A percentile compares a stretch with the other conserved stretches of the same genome.
Conservation (phyloP, 345 rosid genomes). For the Citrus cavaleriei region DNA sequence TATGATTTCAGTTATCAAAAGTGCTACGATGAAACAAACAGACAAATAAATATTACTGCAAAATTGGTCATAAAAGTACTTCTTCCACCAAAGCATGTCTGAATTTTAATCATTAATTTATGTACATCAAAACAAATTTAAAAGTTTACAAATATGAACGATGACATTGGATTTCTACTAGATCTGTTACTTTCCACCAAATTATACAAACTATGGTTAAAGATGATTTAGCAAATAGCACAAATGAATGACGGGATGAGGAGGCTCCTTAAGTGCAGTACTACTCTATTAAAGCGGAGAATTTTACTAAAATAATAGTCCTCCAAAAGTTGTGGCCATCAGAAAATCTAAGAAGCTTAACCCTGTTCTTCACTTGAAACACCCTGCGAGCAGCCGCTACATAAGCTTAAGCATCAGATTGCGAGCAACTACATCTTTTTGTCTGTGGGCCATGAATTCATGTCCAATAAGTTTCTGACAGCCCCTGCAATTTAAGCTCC, state of each 20-base stretch:
- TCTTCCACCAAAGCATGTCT: neutral
- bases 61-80: neutral
- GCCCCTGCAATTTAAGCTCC: neutral
- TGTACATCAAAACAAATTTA: neutral
- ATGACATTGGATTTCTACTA: neutral
- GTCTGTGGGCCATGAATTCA: neutral
- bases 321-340: neutral
- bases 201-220: no score
- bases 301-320: neutral
- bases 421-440: neutral
- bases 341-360: neutral
- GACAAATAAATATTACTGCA: neutral
- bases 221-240: neutral
- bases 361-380: neutral
- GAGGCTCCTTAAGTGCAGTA: no score
- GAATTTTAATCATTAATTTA: neutral
- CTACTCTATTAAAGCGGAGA: neutral
- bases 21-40: neutral
- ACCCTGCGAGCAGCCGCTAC: neutral
- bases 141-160: neutral
- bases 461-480: neutral
- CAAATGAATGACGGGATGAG: neutral
- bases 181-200: neutral
- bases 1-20: neutral
- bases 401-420: neutral